Conservation (phyloP, 2,329 filamentous ascomycete genomes). For the Arthrobotrys sinensis region DNA sequence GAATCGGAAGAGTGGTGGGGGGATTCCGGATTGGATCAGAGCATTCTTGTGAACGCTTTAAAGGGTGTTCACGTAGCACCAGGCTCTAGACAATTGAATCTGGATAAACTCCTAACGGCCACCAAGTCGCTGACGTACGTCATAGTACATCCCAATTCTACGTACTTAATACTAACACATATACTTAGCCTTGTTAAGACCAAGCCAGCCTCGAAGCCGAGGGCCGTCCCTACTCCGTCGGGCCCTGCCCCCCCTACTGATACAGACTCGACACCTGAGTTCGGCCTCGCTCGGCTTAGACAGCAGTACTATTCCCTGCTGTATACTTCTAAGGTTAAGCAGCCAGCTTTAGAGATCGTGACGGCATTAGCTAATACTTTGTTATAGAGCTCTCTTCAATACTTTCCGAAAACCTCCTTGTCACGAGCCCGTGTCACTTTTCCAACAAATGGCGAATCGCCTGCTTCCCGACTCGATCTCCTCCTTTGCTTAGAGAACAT, state of each 20-base stretch:
- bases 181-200: constrained; percentile 32
- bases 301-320: constrained; percentile 58
- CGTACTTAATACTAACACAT: constrained; percentile 1
- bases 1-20: constrained; percentile 49
- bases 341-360: background rate
- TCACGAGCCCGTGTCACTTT: constrained; percentile 49
- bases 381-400: constrained; percentile 46
- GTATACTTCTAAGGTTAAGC: constrained; percentile 49
- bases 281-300: constrained; percentile 37
- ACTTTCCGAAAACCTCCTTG: constrained; percentile 51
- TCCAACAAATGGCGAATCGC: constrained; percentile 25
- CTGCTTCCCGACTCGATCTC: constrained; percentile 55
- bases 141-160: background rate
- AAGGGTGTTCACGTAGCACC: constrained; percentile 22
- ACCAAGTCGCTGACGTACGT: constrained; percentile 41
- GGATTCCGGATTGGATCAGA: constrained; percentile 1
- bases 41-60: constrained; percentile 37
- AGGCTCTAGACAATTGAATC: constrained; percentile 19
- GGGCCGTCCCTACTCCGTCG: background rate
- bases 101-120: constrained; percentile 34
- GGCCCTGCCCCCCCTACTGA: background rate
- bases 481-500: constrained; percentile 58
- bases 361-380: background rate
- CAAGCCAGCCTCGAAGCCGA: constrained; percentile 16
- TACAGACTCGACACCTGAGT: constrained; percentile 24